Evolutionary conservation across 768 basidiomycete species (phyloP), one percentile per base, ranked within the genome.

Genomic region (Mycena polygramma): DNA sequence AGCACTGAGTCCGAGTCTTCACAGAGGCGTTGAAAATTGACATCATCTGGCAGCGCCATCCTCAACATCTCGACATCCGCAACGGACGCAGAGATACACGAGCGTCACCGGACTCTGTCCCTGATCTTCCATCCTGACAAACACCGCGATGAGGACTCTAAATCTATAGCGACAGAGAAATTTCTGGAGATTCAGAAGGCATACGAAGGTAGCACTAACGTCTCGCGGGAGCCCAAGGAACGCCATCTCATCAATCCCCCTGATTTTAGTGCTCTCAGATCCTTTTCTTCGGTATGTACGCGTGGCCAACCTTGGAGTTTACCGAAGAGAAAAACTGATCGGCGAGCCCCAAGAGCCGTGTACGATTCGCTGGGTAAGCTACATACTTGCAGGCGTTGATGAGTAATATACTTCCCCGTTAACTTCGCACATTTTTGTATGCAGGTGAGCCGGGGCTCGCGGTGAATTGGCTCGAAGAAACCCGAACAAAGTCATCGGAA

Each of bases 71-170:
- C 90, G 19, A 85, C 79, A 58, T 84, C 86, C 7, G 92, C 93
- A 0, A 88, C 90, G 2, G 85, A 88, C 66, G 81, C 82, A 57
- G 92, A 95, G 75, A 91, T 96, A 68, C 86, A 93, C 57, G 93
- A 94, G 65, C 85, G 90, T 43, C 93, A 95, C 78, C 84, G 88
- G 49, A 77, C 88, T 7, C 79, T 96, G 35, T 95, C 94, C 6
- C 85, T 95, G 36, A 81, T 92, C 22, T 94, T 93, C 72, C 95
- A 97, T 74, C 95, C 95, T 0, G 95, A 97, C 85, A 92, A 91
- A 76, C 93, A 95, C 68, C 86, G 83, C 24, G 88, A 89, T 75
- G 86, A 88, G 61, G 78, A 78, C 20, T 80, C 84, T 68, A 90
- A 88, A 75, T 84, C 81, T 57, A 84, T 88, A 1, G 94, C 95